Evolutionary conservation across 225 moss, liverwort and hornwort species (phyloP).

Genomic region (Rhytidiadelphus loreus): DNA sequence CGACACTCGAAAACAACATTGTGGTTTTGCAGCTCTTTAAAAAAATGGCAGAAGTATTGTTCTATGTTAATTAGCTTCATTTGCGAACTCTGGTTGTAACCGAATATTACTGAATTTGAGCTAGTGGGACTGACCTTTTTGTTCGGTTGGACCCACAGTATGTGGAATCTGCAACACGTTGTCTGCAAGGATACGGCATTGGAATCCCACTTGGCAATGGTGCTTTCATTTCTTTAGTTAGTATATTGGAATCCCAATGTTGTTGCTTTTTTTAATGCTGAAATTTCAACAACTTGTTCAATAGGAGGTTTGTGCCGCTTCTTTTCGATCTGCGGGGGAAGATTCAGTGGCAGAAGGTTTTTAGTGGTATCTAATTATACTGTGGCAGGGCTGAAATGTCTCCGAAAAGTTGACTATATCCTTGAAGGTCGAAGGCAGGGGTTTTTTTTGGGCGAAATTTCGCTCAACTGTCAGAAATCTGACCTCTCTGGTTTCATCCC

Average conservation of each 20-base stretch:
- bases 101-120: neutral
- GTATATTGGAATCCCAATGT: neutral
- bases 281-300: neutral
- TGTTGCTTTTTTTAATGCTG: neutral
- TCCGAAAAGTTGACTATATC: too few relatives aligned
- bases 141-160: neutral
- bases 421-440: too few relatives aligned
- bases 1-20: too few relatives aligned
- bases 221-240: neutral
- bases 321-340: too few relatives aligned
- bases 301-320: neutral
- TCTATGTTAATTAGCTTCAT: too few relatives aligned
- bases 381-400: too few relatives aligned
- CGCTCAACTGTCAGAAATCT: too few relatives aligned
- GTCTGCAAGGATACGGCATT: neutral
- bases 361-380: too few relatives aligned
- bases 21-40: neutral
- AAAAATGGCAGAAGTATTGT: too few relatives aligned
- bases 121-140: neutral
- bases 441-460: too few relatives aligned
- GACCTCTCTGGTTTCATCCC: too few relatives aligned
- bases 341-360: neutral
- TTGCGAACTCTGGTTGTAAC: neutral
- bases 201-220: neutral
- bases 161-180: neutral